Conservation (phyloP, 176 grass and related monocot species). For the Elaeis guineensis region DNA sequence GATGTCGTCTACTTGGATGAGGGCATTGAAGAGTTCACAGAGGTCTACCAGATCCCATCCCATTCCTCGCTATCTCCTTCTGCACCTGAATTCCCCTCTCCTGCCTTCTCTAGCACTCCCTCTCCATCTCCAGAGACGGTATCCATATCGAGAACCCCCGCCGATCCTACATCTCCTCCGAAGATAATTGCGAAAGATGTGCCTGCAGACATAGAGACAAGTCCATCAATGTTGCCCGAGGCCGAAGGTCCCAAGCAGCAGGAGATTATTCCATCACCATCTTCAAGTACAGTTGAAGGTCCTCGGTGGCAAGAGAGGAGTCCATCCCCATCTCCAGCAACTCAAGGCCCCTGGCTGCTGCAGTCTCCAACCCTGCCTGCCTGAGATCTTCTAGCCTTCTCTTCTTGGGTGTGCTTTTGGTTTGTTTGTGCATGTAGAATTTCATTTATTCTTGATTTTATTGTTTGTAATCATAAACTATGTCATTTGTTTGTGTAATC, state of each 20-base stretch:
- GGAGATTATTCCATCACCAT: too few species aligned
- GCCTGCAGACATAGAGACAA: neutral
- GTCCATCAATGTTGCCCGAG: conserved; percentile 4
- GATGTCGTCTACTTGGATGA: conserved; percentile 27
- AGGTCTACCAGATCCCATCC: conserved; percentile 11
- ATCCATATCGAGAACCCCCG: neutral
- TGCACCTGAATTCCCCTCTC: conserved; percentile 24
- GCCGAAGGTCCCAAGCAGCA: neutral
- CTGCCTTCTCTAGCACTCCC: neutral
- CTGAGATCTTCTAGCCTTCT: neutral
- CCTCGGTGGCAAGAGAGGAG: too few species aligned
- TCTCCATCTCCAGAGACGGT: neutral
- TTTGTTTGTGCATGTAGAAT: conserved; percentile 7
- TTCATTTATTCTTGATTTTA: neutral
- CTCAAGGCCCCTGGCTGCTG: too few species aligned
- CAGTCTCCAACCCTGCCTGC: too few species aligned
- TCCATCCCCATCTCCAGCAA: too few species aligned
- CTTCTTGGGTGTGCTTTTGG: neutral
- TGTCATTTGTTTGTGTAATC: neutral
- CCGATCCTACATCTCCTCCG: neutral
- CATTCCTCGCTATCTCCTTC: conserved; percentile 23
- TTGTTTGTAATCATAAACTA: neutral
- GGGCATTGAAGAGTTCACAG: conserved; percentile 15
- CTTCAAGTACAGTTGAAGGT: too few species aligned
- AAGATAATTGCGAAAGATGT: too few species aligned